phyloP scores from a whole-genome alignment of 352 stramenopile species.

The Pythium diclinum region DNA sequence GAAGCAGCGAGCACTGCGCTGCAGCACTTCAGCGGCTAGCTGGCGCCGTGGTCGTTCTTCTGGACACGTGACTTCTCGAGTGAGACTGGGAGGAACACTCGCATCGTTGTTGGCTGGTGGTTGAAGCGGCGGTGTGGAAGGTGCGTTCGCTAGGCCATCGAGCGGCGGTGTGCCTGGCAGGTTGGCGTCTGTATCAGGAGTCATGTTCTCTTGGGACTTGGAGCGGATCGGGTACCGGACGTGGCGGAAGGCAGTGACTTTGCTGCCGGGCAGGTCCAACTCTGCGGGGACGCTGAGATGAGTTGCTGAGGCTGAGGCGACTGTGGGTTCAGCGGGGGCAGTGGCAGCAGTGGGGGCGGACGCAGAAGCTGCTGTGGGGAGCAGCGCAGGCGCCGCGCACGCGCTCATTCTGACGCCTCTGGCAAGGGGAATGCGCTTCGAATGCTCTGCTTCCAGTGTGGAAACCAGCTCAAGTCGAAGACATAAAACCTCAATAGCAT shows the following conservation, averaged over 20 bases:
- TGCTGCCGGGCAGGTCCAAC: background rate
- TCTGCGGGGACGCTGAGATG: constrained; percentile 6
- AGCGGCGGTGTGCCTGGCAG: constrained; percentile 69
- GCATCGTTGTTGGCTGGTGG: background rate
- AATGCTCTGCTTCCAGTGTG: background rate
- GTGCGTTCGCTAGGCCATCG: constrained; percentile 6
- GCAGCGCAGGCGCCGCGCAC: background rate
- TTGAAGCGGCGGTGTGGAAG: background rate
- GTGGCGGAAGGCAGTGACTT: constrained; percentile 18
- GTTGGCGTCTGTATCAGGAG: constrained; percentile 15
- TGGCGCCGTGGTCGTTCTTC: constrained; percentile 37
- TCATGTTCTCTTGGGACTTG: constrained; percentile 1
- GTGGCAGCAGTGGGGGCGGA: background rate
- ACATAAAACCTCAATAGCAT: constrained; percentile 2
- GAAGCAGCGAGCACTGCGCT: constrained; percentile 37
- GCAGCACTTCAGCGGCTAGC: constrained; percentile 31
- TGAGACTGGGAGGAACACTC: constrained; percentile 6
- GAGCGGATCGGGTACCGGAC: constrained; percentile 18
- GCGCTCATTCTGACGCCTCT: background rate
- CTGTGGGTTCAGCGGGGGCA: background rate
- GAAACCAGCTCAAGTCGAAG: constrained; percentile 2
- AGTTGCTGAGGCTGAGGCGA: background rate
- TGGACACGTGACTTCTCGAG: constrained; percentile 31
- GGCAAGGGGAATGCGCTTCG: background rate
- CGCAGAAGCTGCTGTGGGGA: background rate